Evolutionary conservation across 176 grass and related monocot species (phyloP), one percentile per base, ranked within the genome.

Genomic region (Aegilops sharonensis): DNA sequence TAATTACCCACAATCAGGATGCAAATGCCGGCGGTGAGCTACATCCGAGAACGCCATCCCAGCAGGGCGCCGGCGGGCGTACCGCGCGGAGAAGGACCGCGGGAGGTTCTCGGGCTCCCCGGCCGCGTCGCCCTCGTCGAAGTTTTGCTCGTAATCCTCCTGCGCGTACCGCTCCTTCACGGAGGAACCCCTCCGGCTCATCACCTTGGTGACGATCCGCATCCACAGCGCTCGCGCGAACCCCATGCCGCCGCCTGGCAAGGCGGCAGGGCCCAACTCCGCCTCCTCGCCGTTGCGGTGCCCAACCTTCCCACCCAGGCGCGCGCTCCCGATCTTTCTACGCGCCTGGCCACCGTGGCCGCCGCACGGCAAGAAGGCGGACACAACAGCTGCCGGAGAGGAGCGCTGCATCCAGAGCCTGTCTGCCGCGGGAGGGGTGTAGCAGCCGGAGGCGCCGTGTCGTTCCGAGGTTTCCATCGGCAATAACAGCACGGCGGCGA

Each of bases 141-240:
- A 94, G 86, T 97, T 97, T 81, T 92, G 83, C 37, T 66, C 80
- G 63, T 97, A 92, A 9, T 91, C 84, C 37, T 87, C 57, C 9
- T 90, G 47, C 81, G 81, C 82, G 80, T 94, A 88, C 64, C 32
- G 83, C 30, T 84, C 84, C 25, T 56, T 23, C 39, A 8, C 15
- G 17, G 35, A 60, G 67, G 61, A 86, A 30, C 57, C 35, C 9
- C 59, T 43, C 30, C 81, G 30, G 68, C 75, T 34, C 64, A 56
- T 17, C 42, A 30, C 40, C 61, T 60, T 75, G 6, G 23, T 56
- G 77, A 82, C 56, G 42, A 94, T 18, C 88, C 50, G 84, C 73
- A 85, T 82, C 90, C 90, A 87, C 75, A 92, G 60, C 86, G 65
- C 42, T 1, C 80, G 89, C 71, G 78, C 27, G 11, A 72, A 21